Evolutionary conservation across 495 filamentous ascomycete genomes (phyloP).

Genomic region (Neurospora hispaniola): DNA sequence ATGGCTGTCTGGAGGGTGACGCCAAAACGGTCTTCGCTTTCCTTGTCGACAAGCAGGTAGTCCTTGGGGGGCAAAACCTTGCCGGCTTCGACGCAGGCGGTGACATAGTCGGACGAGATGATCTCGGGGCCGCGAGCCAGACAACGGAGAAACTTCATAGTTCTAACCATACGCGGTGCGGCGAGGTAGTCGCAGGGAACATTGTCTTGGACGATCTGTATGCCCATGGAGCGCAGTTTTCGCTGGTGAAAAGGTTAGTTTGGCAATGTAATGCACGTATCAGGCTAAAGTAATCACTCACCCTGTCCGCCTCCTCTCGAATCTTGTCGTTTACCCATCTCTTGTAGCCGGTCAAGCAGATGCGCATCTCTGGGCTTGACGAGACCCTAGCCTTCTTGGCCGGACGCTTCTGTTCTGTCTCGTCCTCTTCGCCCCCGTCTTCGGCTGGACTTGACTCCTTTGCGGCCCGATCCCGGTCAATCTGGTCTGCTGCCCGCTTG

Average conservation of each 20-base stretch:
- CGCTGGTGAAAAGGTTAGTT: slow-evolving; percentile 40
- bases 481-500: slow-evolving; percentile 47
- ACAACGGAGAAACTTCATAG: slow-evolving; percentile 83
- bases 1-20: slow-evolving; percentile 57
- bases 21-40: slow-evolving; percentile 56
- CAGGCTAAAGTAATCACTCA: slow-evolving; percentile 31
- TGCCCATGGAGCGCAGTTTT: slow-evolving; percentile 73
- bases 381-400: slow-evolving; percentile 54
- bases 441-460: slow-evolving; percentile 22
- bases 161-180: slow-evolving; percentile 75
- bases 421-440: slow-evolving; percentile 31
- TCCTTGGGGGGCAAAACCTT: slow-evolving; percentile 46
- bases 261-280: neutral
- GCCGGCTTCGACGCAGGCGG: slow-evolving; percentile 52
- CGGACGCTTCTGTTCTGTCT: slow-evolving; percentile 36
- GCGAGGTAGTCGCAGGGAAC: slow-evolving; percentile 75
- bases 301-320: slow-evolving; percentile 70
- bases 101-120: slow-evolving; percentile 67
- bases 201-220: slow-evolving; percentile 65
- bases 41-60: slow-evolving; percentile 57
- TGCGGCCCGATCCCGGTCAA: slow-evolving; percentile 37
- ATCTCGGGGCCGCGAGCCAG: slow-evolving; percentile 68
- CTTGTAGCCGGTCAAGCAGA: slow-evolving; percentile 70
- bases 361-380: slow-evolving; percentile 48
- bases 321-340: slow-evolving; percentile 57